Evolutionary conservation across 2,329 filamentous ascomycete genomes (phyloP).

Genomic region (Claviceps sp.): DNA sequence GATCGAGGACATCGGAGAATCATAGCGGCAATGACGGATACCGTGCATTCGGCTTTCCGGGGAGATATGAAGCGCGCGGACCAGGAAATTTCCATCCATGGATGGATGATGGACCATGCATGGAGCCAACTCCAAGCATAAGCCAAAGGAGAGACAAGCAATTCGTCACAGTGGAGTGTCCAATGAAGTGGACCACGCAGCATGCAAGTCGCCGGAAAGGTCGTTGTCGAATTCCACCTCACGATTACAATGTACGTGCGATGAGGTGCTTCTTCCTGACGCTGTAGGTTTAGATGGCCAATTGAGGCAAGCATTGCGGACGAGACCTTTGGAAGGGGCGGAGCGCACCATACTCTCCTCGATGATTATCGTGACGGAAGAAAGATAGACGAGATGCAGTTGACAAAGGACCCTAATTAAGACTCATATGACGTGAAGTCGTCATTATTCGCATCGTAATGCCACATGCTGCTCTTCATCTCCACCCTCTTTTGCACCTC

Average conservation of each 20-base stretch:
- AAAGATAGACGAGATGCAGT: background rate
- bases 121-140: background rate
- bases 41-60: background rate
- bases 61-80: background rate
- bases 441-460: slow-evolving; percentile 1
- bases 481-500: background rate
- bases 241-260: background rate
- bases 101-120: background rate
- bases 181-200: slow-evolving; percentile 1
- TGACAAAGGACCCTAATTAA: background rate
- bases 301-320: background rate
- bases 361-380: background rate
- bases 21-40: background rate
- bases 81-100: background rate
- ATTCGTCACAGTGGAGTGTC: slow-evolving; percentile 1
- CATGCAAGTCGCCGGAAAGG: slow-evolving; percentile 3
- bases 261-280: too few species aligned
- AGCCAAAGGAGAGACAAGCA: background rate
- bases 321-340: background rate
- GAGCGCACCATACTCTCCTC: background rate
- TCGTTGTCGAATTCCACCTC: background rate
- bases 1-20: background rate
- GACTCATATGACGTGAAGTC: background rate
- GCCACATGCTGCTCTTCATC: background rate
- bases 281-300: background rate